Base-by-base conservation (phyloP, 352 stramenopile genomes). In the Phytopythium ostracodes region DNA sequence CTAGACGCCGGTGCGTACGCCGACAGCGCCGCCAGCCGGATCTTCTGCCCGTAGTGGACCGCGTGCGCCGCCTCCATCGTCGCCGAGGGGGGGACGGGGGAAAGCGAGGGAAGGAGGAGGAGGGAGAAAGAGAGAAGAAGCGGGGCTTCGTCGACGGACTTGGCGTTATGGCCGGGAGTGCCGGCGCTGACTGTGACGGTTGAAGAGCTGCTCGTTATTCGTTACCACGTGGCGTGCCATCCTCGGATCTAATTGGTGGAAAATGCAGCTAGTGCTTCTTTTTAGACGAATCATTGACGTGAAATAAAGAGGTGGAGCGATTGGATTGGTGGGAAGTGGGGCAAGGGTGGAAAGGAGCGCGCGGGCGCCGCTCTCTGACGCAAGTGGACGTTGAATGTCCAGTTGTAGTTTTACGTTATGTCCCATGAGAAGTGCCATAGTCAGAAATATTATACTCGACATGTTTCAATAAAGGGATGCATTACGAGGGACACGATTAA, bases 21-120 rank as follows among this genome's bases (percentile, higher is more conserved):
- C 17, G 83, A 92, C 24, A 60, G 64, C 33, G 83, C 77, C 6
- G 70, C 71, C 22, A 92, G 76, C 22, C 79, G 81, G 60, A 92
- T 61, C 66, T 87, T 87, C 52, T 90, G 79, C 40, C 83, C 81
- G 68, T 89, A 90, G 66, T 69, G 83, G 62, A 92, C 60, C 35
- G 66, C 68, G 58, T 76, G 65, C 11, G 76, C 61, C 65, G 63
- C 53, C 55, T 71, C 68, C 33, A 36, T 40, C n/a, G 31, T 56
- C 25, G 27, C 22, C 12, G 7, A 27, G 27, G 47, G n/a, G 12
- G 46, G 18, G 12, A 14, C 36, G 43, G 24, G 22, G 12, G 33
- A n/a, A n/a, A n/a, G 22, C 12, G 20, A 46, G n/a, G n/a, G 24
- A 14, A 42, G 38, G 12, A 18, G 36, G 29, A 29, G 12, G 20